Conservation (phyloP, 2,329 filamentous ascomycete genomes). For the Cladosporium sp. region DNA sequence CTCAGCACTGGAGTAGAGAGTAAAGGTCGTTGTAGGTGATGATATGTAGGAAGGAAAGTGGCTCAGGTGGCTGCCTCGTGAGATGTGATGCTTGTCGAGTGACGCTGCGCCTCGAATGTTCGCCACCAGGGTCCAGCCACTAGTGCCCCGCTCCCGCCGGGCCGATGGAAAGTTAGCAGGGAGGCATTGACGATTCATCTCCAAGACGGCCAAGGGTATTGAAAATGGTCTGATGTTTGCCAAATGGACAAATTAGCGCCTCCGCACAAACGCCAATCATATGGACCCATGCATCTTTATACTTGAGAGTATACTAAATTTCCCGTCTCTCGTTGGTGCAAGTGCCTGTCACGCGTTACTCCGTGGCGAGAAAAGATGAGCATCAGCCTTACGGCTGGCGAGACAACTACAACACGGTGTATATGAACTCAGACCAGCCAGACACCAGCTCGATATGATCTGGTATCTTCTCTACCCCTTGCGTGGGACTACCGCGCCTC, state of each 20-base stretch:
- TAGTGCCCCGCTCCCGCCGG: not conserved
- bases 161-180: not conserved
- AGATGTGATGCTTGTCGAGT: not conserved
- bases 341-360: too few relatives aligned
- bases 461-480: conserved; percentile 67
- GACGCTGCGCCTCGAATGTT: not conserved
- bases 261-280: not conserved
- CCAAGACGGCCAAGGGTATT: not conserved
- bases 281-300: not conserved
- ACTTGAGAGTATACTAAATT: not conserved
- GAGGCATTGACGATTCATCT: not conserved
- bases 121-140: conserved; percentile 2
- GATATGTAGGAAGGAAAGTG: not conserved
- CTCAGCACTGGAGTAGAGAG: conserved; percentile 17
- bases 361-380: not conserved
- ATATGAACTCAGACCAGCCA: not conserved
- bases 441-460: conserved; percentile 31
- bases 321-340: not conserved
- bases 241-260: not conserved
- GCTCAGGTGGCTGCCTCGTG: not conserved
- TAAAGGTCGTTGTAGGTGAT: not conserved
- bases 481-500: conserved; percentile 74
- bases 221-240: conserved; percentile 7
- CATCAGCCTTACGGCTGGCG: not conserved
- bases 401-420: not conserved